phyloP scores from a whole-genome alignment of 148 eudicot genomes.

The Rheum nobile region DNA sequence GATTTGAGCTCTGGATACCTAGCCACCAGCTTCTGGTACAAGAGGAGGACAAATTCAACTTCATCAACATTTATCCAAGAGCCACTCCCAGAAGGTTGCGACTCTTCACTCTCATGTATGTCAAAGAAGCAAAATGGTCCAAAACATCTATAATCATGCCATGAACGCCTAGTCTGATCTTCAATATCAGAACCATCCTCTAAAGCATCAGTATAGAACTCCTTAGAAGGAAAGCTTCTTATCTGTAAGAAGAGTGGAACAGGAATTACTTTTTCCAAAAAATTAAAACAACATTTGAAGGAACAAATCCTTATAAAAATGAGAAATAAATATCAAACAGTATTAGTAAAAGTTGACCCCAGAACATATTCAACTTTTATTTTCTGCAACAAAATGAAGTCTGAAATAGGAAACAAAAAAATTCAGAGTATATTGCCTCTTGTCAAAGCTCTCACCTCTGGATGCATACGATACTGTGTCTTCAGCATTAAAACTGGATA shows the following conservation, averaged over 20 bases:
- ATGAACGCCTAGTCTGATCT: slow-evolving; percentile 54
- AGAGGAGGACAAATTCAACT: slow-evolving; percentile 72
- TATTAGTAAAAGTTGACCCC: not conserved
- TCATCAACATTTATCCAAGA: slow-evolving; percentile 76
- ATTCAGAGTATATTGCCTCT: not conserved
- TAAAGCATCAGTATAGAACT: slow-evolving; percentile 64
- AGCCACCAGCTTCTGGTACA: slow-evolving; percentile 66
- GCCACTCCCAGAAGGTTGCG: slow-evolving; percentile 58
- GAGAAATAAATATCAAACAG: not conserved
- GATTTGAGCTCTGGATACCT: slow-evolving; percentile 76
- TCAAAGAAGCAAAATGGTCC: slow-evolving; percentile 99
- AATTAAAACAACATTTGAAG: not conserved
- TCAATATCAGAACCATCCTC: slow-evolving; percentile 74
- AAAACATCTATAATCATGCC: slow-evolving; percentile 87
- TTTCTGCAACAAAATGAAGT: not conserved
- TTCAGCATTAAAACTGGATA: slow-evolving; percentile 87
- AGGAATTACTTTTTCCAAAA: not conserved
- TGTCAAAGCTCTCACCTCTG: slow-evolving; percentile 41
- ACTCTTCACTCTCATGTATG: slow-evolving; percentile 69
- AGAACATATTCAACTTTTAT: not conserved
- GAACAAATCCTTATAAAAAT: not conserved
- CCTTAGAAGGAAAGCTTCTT: slow-evolving; percentile 79
- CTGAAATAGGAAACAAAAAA: not conserved
- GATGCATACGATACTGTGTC: slow-evolving; percentile 99
- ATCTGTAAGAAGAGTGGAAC: slow-evolving; percentile 30